phyloP scores from a whole-genome alignment of 192 early-diverging fungal species.

The Coemansia umbellata region DNA sequence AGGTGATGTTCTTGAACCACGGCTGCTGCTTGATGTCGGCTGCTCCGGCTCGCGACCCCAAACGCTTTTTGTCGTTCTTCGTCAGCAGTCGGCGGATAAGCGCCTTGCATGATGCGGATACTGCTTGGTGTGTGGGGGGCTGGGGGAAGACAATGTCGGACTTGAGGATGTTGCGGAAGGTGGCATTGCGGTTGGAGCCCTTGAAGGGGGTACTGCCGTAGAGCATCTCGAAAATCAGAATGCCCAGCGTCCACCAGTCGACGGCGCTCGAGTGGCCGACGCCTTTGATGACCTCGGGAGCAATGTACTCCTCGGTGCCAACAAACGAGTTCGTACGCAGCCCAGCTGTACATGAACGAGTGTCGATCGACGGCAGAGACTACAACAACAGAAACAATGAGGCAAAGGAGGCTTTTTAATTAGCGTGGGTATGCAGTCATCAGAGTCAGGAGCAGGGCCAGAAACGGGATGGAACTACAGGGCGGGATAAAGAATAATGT shows the following conservation, averaged over 20 bases:
- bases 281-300: conserved; percentile 97
- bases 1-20: conserved; percentile 88
- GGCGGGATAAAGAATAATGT: too few relatives aligned
- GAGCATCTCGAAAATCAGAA: conserved; percentile 98
- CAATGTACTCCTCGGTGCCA: conserved; percentile 99
- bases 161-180: conserved; percentile 85
- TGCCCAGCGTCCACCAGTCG: conserved; percentile 99
- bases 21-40: conserved; percentile 89
- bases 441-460: too few relatives aligned
- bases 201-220: conserved; percentile 98
- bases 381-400: conserved; percentile 7
- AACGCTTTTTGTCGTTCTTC: conserved; percentile 85
- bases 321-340: conserved; percentile 97
- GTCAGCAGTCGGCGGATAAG: conserved; percentile 79
- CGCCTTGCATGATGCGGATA: conserved; percentile 59
- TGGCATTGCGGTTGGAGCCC: conserved; percentile 79
- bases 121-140: conserved; percentile 48
- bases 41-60: conserved; percentile 87
- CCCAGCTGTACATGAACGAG: conserved; percentile 79
- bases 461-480: background rate
- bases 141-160: conserved; percentile 73
- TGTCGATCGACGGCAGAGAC: conserved; percentile 74
- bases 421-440: too few relatives aligned
- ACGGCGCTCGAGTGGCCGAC: conserved; percentile 89
- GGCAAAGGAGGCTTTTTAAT: too few relatives aligned